A percentile compares a stretch with the other conserved stretches of the same genome.
phyloP scores from a whole-genome alignment of 352 stramenopile genomes.

The Aphanomyces invadans region DNA sequence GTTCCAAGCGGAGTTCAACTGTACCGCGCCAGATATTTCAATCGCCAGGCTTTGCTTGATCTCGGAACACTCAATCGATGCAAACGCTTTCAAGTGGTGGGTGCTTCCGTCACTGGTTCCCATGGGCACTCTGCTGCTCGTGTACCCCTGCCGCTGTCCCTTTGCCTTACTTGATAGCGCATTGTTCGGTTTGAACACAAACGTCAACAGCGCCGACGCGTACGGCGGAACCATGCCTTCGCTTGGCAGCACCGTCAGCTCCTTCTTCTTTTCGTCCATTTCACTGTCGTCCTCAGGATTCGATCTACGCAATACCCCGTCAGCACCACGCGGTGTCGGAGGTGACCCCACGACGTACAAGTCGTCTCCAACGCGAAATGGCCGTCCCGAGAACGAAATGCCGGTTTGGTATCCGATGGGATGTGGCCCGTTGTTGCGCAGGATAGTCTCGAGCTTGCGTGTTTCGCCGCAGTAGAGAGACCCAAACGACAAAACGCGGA shows the following conservation, averaged over 20 bases:
- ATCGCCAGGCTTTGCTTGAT: conserved; percentile 72
- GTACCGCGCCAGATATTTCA: conserved; percentile 50
- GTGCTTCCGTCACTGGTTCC: conserved; percentile 21
- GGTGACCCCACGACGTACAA: background rate
- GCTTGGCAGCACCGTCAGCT: conserved; percentile 47
- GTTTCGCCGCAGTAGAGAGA: conserved; percentile 60
- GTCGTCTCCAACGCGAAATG: conserved; percentile 17
- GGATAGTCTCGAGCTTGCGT: conserved; percentile 46
- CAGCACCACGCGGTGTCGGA: background rate
- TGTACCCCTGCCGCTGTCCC: background rate
- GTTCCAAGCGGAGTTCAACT: too few species aligned
- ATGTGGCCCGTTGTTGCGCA: conserved; percentile 71
- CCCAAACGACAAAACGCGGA: conserved; percentile 57
- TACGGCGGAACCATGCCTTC: conserved; percentile 53
- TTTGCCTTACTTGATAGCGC: background rate
- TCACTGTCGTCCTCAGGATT: conserved; percentile 52
- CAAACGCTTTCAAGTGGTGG: conserved; percentile 52
- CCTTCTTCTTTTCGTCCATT: conserved; percentile 54
- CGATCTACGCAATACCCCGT: background rate
- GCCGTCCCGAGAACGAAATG: conserved; percentile 20
- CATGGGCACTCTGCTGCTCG: background rate
- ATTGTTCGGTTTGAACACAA: conserved; percentile 22
- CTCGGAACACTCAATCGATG: conserved; percentile 60
- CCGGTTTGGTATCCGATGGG: conserved; percentile 51
- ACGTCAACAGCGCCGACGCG: conserved; percentile 10